Evolutionary conservation across 2,329 filamentous ascomycete genomes (phyloP).

Genomic region (Fusarium tuaranense): DNA sequence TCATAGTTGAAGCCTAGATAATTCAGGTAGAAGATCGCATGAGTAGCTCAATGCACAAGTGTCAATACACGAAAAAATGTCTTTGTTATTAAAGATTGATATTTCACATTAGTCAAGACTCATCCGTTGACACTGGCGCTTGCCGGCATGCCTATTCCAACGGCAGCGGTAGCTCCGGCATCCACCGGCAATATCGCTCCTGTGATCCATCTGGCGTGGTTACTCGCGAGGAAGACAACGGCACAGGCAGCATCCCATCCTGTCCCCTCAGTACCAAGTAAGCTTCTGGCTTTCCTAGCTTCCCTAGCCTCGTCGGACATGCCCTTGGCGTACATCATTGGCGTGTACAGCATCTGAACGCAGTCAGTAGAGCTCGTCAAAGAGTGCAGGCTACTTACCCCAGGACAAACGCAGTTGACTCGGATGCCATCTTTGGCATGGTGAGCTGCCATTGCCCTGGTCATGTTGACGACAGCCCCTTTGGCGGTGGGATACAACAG

Average conservation of each 20-base stretch:
- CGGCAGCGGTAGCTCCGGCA: conserved; percentile 52
- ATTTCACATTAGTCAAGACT: not conserved
- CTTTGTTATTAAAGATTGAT: not conserved
- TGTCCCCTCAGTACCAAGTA: conserved; percentile 56
- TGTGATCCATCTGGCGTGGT: conserved; percentile 58
- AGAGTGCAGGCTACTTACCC: conserved; percentile 21
- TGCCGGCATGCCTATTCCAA: conserved; percentile 35
- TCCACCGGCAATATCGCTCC: conserved; percentile 56
- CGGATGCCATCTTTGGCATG: conserved; percentile 59
- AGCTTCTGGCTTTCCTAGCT: conserved; percentile 52
- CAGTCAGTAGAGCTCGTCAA: not conserved
- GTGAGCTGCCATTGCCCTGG: conserved; percentile 63
- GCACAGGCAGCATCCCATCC: conserved; percentile 57
- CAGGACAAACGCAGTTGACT: conserved; percentile 63
- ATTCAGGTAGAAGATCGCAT: too few species aligned
- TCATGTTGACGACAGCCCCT: conserved; percentile 64
- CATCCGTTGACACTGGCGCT: conserved; percentile 44
- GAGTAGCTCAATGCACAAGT: not conserved
- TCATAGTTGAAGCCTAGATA: too few species aligned
- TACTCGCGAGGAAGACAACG: conserved; percentile 53
- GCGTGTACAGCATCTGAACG: conserved; percentile 58
- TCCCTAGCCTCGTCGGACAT: conserved; percentile 55
- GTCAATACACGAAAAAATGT: not conserved
- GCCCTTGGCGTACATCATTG: conserved; percentile 57
- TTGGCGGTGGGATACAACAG: conserved; percentile 61